Evolutionary conservation across 139 green algal species (phyloP).

Genomic region (Trebouxia sp.): DNA sequence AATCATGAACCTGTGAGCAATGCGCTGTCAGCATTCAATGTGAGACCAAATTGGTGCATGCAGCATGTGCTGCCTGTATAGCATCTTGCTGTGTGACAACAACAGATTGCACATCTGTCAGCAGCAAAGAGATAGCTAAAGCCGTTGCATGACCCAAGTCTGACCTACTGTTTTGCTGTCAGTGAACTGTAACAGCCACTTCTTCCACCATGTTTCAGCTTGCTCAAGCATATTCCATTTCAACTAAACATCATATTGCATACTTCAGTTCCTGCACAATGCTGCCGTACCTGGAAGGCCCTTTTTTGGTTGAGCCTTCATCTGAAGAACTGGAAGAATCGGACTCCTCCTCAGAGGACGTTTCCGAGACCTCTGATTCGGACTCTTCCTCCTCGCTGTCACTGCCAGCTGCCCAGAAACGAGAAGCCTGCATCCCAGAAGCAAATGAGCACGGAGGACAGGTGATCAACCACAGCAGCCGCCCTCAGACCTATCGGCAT

Average conservation of each 20-base stretch:
- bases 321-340: conserved; percentile 37
- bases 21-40: too few species aligned
- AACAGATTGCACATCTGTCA: too few species aligned
- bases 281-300: conserved; percentile 42
- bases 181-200: too few species aligned
- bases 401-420: conserved; percentile 71
- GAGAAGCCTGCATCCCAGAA: conserved; percentile 42
- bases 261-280: too few species aligned
- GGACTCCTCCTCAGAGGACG: conserved; percentile 42
- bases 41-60: neutral
- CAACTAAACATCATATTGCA: too few species aligned
- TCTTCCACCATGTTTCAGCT: too few species aligned
- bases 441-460: neutral
- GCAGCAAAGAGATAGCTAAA: too few species aligned
- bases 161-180: too few species aligned
- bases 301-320: conserved; percentile 42
- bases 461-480: conserved; percentile 11
- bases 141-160: too few species aligned
- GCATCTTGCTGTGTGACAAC: too few species aligned
- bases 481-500: conserved; percentile 1
- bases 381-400: conserved; percentile 70
- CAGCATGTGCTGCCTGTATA: too few species aligned
- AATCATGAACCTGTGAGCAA: conserved; percentile 67
- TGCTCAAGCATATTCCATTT: too few species aligned
- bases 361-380: conserved; percentile 41